phyloP scores from a whole-genome alignment of 2,329 filamentous ascomycete genomes.

The Aspergillus caelatus region DNA sequence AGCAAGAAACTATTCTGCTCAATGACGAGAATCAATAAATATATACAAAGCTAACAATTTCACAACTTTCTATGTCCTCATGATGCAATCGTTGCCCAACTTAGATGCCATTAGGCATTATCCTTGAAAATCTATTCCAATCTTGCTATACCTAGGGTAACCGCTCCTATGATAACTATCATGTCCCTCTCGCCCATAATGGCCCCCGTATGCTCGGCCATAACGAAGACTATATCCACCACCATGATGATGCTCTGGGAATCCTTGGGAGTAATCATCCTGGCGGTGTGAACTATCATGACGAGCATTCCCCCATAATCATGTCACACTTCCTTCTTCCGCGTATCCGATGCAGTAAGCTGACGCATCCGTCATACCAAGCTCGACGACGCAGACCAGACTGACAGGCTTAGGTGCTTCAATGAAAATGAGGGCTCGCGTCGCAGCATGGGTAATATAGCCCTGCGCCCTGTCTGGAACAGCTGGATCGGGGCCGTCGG shows the following conservation, averaged over 20 bases:
- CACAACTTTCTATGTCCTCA: neutral
- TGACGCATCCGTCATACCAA: no score
- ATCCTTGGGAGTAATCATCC: neutral
- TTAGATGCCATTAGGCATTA: no score
- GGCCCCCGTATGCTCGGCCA: neutral
- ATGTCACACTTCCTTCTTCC: neutral
- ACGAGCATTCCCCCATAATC: neutral
- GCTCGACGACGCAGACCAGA: no score
- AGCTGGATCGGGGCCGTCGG: neutral
- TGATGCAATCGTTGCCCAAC: neutral
- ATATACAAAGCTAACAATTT: neutral
- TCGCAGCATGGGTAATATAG: neutral
- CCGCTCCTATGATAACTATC: neutral
- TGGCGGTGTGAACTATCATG: neutral
- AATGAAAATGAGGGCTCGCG: slow-evolving; percentile 6
- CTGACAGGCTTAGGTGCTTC: neutral
- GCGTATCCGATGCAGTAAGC: neutral
- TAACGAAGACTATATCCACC: neutral
- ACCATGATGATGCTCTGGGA: neutral
- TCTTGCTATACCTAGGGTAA: neutral
- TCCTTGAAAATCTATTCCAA: neutral
- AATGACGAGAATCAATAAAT: neutral
- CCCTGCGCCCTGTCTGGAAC: neutral
- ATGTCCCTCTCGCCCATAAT: neutral
- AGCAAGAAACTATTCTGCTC: neutral